A percentile compares a stretch with the other conserved stretches of the same genome.
phyloP scores from a whole-genome alignment of 2,329 filamentous ascomycete genomes.

The Aspergillus neoniger region DNA sequence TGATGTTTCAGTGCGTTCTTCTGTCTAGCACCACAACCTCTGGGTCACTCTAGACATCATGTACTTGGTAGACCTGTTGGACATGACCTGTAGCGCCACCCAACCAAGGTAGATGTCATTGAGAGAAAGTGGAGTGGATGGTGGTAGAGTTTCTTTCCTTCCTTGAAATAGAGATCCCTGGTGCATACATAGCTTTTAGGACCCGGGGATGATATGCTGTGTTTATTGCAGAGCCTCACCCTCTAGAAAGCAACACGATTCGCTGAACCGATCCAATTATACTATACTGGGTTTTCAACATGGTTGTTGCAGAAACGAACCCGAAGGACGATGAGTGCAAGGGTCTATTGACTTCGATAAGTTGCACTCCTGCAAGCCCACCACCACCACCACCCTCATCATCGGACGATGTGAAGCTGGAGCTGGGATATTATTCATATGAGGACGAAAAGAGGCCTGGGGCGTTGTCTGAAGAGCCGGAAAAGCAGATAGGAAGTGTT shows the following conservation, averaged over 20 bases:
- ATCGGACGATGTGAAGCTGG: background rate
- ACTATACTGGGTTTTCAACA: background rate
- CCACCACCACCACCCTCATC: background rate
- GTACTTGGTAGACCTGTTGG: background rate
- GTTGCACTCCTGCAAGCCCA: background rate
- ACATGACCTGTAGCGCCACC: background rate
- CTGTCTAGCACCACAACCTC: background rate
- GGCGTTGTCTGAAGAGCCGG: background rate
- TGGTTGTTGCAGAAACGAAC: background rate
- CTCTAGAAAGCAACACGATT: background rate
- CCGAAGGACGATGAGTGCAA: background rate
- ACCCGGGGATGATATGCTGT: background rate
- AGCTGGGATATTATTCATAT: background rate
- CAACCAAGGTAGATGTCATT: background rate
- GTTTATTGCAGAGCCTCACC: background rate
- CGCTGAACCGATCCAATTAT: background rate
- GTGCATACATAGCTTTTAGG: background rate
- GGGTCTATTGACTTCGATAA: background rate
- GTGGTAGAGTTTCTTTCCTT: background rate
- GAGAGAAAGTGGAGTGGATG: background rate
- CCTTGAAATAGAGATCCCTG: background rate
- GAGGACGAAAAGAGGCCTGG: conserved; percentile 8
- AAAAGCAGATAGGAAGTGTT: background rate
- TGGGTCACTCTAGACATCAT: background rate
- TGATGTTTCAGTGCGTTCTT: background rate